Conservation (phyloP, 2,329 filamentous ascomycete genomes). For the Aspergillus fructus region DNA sequence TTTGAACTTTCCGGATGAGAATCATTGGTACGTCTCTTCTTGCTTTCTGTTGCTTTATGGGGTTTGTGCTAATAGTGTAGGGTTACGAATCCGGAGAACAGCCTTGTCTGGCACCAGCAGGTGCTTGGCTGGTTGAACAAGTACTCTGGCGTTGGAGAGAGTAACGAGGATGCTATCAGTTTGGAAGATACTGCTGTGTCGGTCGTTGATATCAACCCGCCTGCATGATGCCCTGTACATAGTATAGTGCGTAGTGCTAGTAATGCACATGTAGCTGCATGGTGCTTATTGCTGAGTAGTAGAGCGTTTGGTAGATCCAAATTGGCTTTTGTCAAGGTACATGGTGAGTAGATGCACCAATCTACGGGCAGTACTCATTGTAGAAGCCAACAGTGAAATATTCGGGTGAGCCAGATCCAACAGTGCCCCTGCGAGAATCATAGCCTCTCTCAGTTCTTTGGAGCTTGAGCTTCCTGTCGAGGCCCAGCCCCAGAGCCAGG, state of each 20-base stretch:
- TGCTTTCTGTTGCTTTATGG: not conserved
- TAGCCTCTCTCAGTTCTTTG: too few species aligned
- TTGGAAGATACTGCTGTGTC: conserved; percentile 33
- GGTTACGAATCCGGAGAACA: conserved; percentile 86
- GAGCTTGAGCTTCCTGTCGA: too few species aligned
- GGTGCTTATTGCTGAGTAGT: too few species aligned
- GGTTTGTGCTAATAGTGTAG: conserved; percentile 33
- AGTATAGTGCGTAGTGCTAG: not conserved
- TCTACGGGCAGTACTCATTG: too few species aligned
- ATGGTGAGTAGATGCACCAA: too few species aligned
- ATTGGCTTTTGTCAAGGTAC: too few species aligned
- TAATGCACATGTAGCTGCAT: too few species aligned
- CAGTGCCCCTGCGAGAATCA: too few species aligned
- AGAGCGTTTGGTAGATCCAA: too few species aligned
- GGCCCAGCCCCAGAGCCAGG: too few species aligned
- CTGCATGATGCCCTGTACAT: not conserved
- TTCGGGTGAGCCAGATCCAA: too few species aligned
- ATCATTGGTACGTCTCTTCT: conserved; percentile 50
- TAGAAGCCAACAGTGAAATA: too few species aligned
- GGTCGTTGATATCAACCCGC: conserved; percentile 32
- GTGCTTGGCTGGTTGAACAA: conserved; percentile 72
- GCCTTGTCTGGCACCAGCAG: conserved; percentile 82
- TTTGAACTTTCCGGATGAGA: conserved; percentile 74
- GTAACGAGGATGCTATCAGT: conserved; percentile 31
- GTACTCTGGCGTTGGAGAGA: conserved; percentile 41